These are phyloP conservation scores for Arachnomyces sp. DNA, from an alignment of 2,329 filamentous ascomycete species.

Conservation along the genomic window DNA sequence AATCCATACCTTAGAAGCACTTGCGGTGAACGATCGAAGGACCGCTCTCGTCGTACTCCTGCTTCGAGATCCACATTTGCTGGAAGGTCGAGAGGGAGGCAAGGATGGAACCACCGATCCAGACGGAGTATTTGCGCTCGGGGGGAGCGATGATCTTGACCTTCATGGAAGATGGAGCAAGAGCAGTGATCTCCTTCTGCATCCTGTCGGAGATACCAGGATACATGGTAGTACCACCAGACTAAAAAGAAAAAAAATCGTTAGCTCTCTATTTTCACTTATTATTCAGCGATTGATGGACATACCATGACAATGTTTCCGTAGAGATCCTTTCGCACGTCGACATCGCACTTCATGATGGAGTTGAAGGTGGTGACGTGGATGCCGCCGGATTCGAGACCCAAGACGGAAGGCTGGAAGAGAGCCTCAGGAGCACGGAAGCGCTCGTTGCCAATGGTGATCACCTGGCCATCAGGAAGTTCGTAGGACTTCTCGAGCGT, in stretches of 20 bases:
- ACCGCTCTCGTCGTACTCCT: slow-evolving; percentile 99
- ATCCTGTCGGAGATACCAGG: slow-evolving; percentile 99
- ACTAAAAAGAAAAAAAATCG: slow-evolving; percentile 49
- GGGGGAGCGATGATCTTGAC: slow-evolving; percentile 99
- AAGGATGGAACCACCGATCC: slow-evolving; percentile 99
- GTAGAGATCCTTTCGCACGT: slow-evolving; percentile 99
- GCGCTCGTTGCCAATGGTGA: slow-evolving; percentile 99
- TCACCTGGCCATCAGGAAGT: slow-evolving; percentile 98
- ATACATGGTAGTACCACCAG: slow-evolving; percentile 99
- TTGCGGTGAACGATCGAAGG: slow-evolving; percentile 99
- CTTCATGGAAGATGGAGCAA: slow-evolving; percentile 99
- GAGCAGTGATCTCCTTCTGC: slow-evolving; percentile 99
- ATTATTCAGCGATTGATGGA: slow-evolving; percentile 18
- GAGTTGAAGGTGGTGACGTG: slow-evolving; percentile 99
- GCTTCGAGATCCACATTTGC: slow-evolving; percentile 99
- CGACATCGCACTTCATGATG: slow-evolving; percentile 99
- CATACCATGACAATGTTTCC: slow-evolving; percentile 99
- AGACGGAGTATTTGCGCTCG: slow-evolving; percentile 99
- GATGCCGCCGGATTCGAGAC: slow-evolving; percentile 97
- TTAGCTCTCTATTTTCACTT: slow-evolving; percentile 3
- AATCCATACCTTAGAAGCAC: slow-evolving; percentile 97
- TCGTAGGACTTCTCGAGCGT: slow-evolving; percentile 99
- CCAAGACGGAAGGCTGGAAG: slow-evolving; percentile 97
- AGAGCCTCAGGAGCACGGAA: slow-evolving; percentile 99
- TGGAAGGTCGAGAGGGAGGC: slow-evolving; percentile 99